These are phyloP conservation scores for Fagopyrum homotropicum DNA, from an alignment of 148 eudicot genomes.

Conservation along the genomic window DNA sequence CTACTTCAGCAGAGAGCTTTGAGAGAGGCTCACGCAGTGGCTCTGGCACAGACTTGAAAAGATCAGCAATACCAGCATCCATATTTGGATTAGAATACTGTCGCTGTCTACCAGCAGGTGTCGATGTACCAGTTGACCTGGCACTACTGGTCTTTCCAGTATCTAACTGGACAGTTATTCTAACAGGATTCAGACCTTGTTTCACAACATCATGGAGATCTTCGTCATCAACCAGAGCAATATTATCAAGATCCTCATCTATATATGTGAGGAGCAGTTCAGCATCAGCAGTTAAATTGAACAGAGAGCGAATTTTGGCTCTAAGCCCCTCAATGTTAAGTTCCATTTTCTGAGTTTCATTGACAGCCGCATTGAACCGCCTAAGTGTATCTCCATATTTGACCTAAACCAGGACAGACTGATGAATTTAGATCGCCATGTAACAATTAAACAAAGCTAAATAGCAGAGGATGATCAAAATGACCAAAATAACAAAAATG, in stretches of 20 bases:
- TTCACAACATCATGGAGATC: conserved; percentile 67
- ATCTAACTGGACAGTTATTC: conserved; percentile 51
- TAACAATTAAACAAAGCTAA: background rate
- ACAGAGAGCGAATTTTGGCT: conserved; percentile 53
- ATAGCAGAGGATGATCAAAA: background rate
- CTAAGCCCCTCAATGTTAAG: conserved; percentile 49
- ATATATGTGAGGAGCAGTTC: conserved; percentile 52
- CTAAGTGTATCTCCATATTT: conserved; percentile 70
- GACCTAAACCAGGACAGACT: conserved; percentile 34
- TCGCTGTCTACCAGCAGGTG: conserved; percentile 28
- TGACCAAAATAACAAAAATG: background rate
- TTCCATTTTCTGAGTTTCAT: conserved; percentile 38
- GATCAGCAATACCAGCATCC: conserved; percentile 27
- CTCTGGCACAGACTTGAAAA: conserved; percentile 46
- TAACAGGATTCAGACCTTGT: conserved; percentile 69
- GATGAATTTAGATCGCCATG: background rate
- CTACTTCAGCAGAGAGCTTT: conserved; percentile 41
- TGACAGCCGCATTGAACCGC: conserved; percentile 60
- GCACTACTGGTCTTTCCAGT: conserved; percentile 23
- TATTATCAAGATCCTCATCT: conserved; percentile 80
- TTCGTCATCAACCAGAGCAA: conserved; percentile 72
- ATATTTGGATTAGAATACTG: conserved; percentile 22
- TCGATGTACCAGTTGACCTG: conserved; percentile 36
- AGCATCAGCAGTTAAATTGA: conserved; percentile 43
- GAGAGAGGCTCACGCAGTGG: conserved; percentile 34